These are phyloP conservation scores for Xylaria bambusicola DNA, from an alignment of 495 filamentous ascomycete species.

Conservation along the genomic window DNA sequence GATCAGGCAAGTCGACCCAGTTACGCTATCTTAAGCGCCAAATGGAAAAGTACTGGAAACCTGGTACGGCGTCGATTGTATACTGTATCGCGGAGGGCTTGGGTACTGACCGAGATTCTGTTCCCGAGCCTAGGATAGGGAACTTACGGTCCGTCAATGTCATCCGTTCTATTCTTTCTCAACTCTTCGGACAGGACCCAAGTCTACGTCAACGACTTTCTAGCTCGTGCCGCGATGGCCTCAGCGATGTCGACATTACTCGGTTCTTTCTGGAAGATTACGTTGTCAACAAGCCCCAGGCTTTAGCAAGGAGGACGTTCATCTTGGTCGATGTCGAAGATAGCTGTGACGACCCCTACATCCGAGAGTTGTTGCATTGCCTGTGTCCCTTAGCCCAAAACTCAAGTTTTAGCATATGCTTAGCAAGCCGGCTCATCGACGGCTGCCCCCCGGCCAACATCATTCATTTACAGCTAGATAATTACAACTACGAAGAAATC, in stretches of 20 bases:
- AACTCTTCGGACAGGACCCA: conserved; percentile 38
- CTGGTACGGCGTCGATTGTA: conserved; percentile 33
- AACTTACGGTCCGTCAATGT: conserved; percentile 20
- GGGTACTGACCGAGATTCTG: conserved; percentile 17
- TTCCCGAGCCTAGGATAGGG: neutral
- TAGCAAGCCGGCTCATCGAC: conserved; percentile 25
- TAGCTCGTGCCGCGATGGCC: conserved; percentile 21
- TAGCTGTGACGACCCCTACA: conserved; percentile 29
- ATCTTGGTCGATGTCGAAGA: conserved; percentile 40
- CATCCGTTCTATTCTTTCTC: conserved; percentile 38
- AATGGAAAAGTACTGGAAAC: conserved; percentile 36
- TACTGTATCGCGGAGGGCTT: conserved; percentile 29
- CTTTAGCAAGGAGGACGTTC: conserved; percentile 34
- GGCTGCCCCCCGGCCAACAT: conserved; percentile 28
- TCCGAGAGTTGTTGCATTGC: conserved; percentile 34
- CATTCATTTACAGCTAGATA: conserved; percentile 34
- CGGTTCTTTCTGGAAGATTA: conserved; percentile 43
- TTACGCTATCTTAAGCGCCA: conserved; percentile 29
- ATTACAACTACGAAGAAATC: conserved; percentile 39
- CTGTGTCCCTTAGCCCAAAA: conserved; percentile 37
- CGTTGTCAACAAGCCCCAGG: conserved; percentile 30
- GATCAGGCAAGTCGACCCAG: conserved; percentile 40
- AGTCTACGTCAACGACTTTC: conserved; percentile 31
- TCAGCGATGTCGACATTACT: conserved; percentile 36
- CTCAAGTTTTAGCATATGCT: conserved; percentile 42